phyloP scores from a whole-genome alignment of 768 basidiomycete genomes.

The Sporobolomyces roseus region DNA sequence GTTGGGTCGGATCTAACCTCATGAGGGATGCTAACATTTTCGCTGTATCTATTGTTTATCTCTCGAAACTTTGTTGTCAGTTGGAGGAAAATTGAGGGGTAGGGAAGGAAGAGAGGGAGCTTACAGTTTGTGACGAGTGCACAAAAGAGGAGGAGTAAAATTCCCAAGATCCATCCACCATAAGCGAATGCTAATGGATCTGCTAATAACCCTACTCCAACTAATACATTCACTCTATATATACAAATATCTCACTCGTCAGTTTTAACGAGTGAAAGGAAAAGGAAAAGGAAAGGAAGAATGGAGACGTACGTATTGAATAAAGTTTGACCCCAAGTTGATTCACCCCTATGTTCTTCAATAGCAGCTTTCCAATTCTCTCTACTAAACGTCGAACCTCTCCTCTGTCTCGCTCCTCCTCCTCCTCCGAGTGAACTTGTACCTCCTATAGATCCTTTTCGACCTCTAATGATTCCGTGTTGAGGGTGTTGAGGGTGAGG shows the following conservation, averaged over 20 bases:
- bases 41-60: conserved; percentile 56
- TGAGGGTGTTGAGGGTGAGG: neutral
- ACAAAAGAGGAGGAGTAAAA: conserved; percentile 67
- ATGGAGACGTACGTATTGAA: conserved; percentile 43
- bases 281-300: neutral
- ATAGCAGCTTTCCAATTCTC: conserved; percentile 34
- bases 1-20: conserved; percentile 62
- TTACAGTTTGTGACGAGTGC: conserved; percentile 82
- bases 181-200: conserved; percentile 72
- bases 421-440: no score
- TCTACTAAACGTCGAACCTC: conserved; percentile 21
- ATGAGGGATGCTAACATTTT: conserved; percentile 80
- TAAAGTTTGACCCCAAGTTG: conserved; percentile 43
- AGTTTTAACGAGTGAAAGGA: no score
- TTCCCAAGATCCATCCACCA: conserved; percentile 81
- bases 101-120: conserved; percentile 53
- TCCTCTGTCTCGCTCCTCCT: neutral
- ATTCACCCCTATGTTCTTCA: conserved; percentile 38
- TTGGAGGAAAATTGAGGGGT: neutral
- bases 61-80: neutral
- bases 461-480: neutral
- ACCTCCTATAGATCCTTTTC: no score
- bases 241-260: no score
- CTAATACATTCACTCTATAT: conserved; percentile 41
- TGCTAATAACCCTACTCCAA: conserved; percentile 44